phyloP scores from a whole-genome alignment of 2,329 filamentous ascomycete species.

The Penicillium italicum region DNA sequence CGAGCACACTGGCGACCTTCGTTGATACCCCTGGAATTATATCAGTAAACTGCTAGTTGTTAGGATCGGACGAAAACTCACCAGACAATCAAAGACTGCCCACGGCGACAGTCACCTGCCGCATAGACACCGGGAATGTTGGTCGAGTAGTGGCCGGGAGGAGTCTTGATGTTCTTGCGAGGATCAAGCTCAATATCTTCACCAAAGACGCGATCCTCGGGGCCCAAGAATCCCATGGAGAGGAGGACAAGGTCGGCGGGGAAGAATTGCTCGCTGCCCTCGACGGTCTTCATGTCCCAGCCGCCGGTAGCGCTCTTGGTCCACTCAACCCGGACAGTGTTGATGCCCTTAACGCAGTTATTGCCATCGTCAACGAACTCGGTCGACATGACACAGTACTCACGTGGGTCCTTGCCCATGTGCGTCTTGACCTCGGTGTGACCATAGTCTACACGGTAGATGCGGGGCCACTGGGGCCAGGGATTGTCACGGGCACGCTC shows the following conservation, averaged over 20 bases:
- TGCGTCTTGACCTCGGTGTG: conserved; percentile 94
- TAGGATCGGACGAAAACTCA: conserved; percentile 46
- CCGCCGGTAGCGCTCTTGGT: conserved; percentile 82
- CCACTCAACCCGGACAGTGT: conserved; percentile 93
- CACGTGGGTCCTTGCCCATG: conserved; percentile 91
- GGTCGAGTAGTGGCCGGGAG: conserved; percentile 80
- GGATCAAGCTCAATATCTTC: conserved; percentile 87
- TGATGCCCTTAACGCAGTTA: conserved; percentile 91
- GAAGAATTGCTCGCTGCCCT: conserved; percentile 93
- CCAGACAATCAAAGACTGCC: conserved; percentile 95
- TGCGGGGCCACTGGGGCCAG: conserved; percentile 97
- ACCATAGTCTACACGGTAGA: conserved; percentile 97
- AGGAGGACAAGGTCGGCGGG: conserved; percentile 89
- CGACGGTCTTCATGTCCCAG: conserved; percentile 98
- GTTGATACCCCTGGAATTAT: conserved; percentile 73
- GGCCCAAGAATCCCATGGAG: conserved; percentile 96
- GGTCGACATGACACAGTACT: conserved; percentile 98
- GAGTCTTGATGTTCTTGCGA: conserved; percentile 94
- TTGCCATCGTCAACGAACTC: conserved; percentile 87
- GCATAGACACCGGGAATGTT: conserved; percentile 87
- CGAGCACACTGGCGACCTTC: conserved; percentile 90
- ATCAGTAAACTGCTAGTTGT: conserved; percentile 1
- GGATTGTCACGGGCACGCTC: conserved; percentile 92
- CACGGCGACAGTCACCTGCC: conserved; percentile 89
- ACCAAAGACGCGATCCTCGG: conserved; percentile 81